These are phyloP conservation scores for Neltuma alba DNA, from an alignment of 306 rosid species.

Conservation along the genomic window DNA sequence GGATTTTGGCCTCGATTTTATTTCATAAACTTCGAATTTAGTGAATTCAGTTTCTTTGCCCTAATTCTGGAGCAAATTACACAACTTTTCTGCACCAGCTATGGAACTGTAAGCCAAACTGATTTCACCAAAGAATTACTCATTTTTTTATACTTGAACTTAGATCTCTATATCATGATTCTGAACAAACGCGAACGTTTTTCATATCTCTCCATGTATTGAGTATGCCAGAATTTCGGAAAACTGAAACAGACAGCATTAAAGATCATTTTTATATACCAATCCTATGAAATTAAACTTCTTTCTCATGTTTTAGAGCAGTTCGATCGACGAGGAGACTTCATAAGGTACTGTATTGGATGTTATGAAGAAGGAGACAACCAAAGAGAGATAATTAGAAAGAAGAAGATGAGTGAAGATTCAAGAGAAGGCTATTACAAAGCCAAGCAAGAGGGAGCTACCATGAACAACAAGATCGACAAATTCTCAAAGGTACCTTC, in stretches of 20 bases:
- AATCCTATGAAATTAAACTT: background rate
- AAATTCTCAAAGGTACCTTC: constrained; percentile 20
- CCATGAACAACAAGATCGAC: background rate
- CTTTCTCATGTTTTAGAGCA: constrained; percentile 16
- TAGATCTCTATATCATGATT: background rate
- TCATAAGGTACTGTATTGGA: background rate
- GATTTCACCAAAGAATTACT: constrained; percentile 14
- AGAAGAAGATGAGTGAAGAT: constrained; percentile 52
- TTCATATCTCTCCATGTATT: background rate
- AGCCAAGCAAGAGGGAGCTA: constrained; percentile 50
- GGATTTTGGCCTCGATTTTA: constrained; percentile 21
- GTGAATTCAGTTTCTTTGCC: constrained; percentile 32
- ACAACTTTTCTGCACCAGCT: background rate
- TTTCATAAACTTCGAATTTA: constrained; percentile 28
- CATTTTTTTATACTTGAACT: background rate
- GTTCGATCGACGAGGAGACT: constrained; percentile 12
- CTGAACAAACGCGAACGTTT: background rate
- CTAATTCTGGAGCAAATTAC: constrained; percentile 28
- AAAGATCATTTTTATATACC: background rate
- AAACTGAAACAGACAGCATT: background rate
- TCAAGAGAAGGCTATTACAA: constrained; percentile 52
- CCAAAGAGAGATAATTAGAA: background rate
- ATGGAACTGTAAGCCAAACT: constrained; percentile 22
- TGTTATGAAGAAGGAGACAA: constrained; percentile 11
- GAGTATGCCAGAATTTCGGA: background rate